These are phyloP conservation scores for Fusarium torreyae DNA, from an alignment of 2,329 filamentous ascomycete species.

Conservation along the genomic window DNA sequence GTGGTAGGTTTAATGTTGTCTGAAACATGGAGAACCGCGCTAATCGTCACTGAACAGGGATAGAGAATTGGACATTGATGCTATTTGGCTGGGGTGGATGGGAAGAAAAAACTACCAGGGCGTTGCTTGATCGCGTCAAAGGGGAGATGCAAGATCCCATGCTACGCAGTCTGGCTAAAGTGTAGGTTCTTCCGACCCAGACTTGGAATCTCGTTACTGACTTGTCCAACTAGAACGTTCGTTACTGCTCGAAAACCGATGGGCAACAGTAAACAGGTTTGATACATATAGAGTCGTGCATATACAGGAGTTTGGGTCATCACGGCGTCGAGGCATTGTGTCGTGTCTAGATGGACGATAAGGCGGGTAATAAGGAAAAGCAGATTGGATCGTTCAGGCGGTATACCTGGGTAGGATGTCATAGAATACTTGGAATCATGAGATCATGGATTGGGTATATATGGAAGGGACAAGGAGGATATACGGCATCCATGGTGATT, in stretches of 20 bases:
- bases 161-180: constrained; percentile 51
- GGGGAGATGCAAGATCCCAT: constrained; percentile 51
- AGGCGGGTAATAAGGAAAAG: background rate
- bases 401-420: background rate
- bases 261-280: background rate
- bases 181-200: constrained; percentile 45
- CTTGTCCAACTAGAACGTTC: constrained; percentile 45
- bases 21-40: constrained; percentile 3
- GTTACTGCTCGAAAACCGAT: constrained; percentile 53
- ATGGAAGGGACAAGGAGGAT: background rate
- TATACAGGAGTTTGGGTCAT: constrained; percentile 34
- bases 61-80: constrained; percentile 53
- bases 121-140: constrained; percentile 52
- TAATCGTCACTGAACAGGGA: constrained; percentile 32
- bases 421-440: background rate
- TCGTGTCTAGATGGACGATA: background rate
- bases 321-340: constrained; percentile 17
- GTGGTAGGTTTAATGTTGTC: constrained; percentile 49
- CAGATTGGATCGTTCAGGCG: background rate
- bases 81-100: constrained; percentile 54
- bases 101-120: constrained; percentile 52
- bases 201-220: background rate
- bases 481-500: background rate
- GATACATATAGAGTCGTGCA: constrained; percentile 3
- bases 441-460: background rate